Evolutionary conservation across 345 rosid genomes (phyloP).

Genomic region (Excoecaria agallocha): DNA sequence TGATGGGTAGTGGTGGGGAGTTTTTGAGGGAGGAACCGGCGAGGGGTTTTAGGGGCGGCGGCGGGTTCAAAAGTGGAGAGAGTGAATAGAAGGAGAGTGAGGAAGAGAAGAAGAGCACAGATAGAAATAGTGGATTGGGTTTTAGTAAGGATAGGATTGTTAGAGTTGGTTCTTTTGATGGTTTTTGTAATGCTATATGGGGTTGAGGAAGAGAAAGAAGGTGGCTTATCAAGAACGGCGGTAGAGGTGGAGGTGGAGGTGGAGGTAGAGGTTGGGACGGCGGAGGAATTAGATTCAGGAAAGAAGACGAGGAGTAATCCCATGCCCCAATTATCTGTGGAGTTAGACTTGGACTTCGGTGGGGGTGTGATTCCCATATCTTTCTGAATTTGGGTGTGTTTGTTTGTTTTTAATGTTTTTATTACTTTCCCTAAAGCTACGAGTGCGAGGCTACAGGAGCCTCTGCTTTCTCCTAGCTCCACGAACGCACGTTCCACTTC

Average conservation of each 20-base stretch:
- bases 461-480: background rate
- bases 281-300: slow-evolving; percentile 41
- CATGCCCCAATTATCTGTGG: slow-evolving; percentile 43
- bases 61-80: slow-evolving; percentile 87
- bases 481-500: background rate
- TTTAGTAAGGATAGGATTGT: slow-evolving; percentile 45
- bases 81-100: slow-evolving; percentile 77
- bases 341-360: slow-evolving; percentile 8
- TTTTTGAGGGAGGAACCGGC: slow-evolving; percentile 22
- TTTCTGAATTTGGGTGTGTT: background rate
- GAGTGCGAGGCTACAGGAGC: background rate
- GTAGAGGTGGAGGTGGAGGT: too few species aligned
- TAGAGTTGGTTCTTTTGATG: slow-evolving; percentile 44
- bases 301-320: slow-evolving; percentile 78
- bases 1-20: background rate
- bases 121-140: slow-evolving; percentile 84
- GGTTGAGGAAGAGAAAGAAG: slow-evolving; percentile 16
- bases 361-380: slow-evolving; percentile 26
- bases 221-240: slow-evolving; percentile 3
- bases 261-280: background rate
- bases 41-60: slow-evolving; percentile 5
- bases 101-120: slow-evolving; percentile 60
- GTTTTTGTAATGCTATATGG: slow-evolving; percentile 7
- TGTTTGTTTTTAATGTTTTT: background rate
- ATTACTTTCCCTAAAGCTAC: too few species aligned